Evolutionary conservation across 1,284 basidiomycete genomes (phyloP).

Genomic region (Taiwanofungus camphoratus): DNA sequence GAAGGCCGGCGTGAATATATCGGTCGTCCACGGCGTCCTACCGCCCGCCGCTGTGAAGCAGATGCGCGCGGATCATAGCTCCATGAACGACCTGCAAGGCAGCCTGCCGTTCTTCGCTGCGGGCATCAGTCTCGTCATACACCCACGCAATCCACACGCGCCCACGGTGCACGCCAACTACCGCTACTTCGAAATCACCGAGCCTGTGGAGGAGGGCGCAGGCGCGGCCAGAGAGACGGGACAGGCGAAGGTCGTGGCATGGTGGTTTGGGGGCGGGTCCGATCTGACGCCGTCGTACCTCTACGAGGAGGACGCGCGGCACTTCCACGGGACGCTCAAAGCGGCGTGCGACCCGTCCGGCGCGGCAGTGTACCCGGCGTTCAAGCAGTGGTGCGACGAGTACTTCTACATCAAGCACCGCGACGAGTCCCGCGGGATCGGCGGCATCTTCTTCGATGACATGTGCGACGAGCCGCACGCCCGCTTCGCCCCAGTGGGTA

Average conservation of each 20-base stretch:
- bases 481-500: conserved; percentile 40
- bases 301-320: conserved; percentile 79
- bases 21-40: conserved; percentile 84
- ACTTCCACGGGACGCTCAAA: conserved; percentile 85
- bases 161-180: conserved; percentile 98
- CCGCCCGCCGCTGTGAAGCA: conserved; percentile 87
- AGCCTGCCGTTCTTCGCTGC: conserved; percentile 91
- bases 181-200: conserved; percentile 92
- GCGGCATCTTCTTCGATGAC: conserved; percentile 97
- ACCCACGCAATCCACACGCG: conserved; percentile 87
- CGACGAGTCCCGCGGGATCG: conserved; percentile 84
- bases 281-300: conserved; percentile 96
- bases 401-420: conserved; percentile 97
- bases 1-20: conserved; percentile 96
- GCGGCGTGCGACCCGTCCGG: conserved; percentile 75
- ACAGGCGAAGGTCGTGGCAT: conserved; percentile 59
- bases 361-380: conserved; percentile 64
- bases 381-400: conserved; percentile 97
- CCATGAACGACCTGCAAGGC: conserved; percentile 59
- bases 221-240: conserved; percentile 23
- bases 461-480: conserved; percentile 58
- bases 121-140: conserved; percentile 88
- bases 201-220: conserved; percentile 34
- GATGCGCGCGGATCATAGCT: conserved; percentile 90
- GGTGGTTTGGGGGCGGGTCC: conserved; percentile 99